phyloP scores from a whole-genome alignment of 129 eudicot species.

The Saussurea involucrata region DNA sequence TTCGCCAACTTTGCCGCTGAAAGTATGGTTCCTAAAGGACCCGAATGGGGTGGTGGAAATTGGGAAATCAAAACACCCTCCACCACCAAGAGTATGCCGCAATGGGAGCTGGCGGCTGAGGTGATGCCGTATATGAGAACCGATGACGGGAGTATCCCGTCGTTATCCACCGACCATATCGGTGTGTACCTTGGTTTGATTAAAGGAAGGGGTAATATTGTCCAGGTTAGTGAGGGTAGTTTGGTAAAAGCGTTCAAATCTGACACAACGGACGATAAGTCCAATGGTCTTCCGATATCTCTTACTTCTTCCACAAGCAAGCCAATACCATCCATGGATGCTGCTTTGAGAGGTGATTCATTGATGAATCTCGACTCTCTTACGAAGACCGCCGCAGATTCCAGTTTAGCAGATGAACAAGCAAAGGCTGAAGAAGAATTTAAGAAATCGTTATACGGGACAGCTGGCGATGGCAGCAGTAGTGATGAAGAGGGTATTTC shows the following conservation, averaged over 20 bases:
- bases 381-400: constrained; percentile 38
- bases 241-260: constrained; percentile 70
- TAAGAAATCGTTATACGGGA: constrained; percentile 66
- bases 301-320: constrained; percentile 38
- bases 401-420: constrained; percentile 68
- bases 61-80: constrained; percentile 96
- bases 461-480: constrained; percentile 82
- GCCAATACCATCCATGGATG: constrained; percentile 35
- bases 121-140: constrained; percentile 98
- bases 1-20: constrained; percentile 99
- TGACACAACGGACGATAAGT: constrained; percentile 37
- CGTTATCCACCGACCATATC: constrained; percentile 83
- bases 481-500: constrained; percentile 90
- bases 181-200: constrained; percentile 92
- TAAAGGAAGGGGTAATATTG: constrained; percentile 89
- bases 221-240: constrained; percentile 88
- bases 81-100: constrained; percentile 74
- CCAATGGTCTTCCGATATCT: constrained; percentile 49
- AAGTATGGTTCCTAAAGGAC: constrained; percentile 98
- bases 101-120: constrained; percentile 97
- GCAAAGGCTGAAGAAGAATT: constrained; percentile 91
- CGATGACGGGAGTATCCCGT: constrained; percentile 91
- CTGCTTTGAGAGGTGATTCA: constrained; percentile 34
- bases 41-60: constrained; percentile 99
- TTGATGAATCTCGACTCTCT: constrained; percentile 86